Evolutionary conservation across 2,329 filamentous ascomycete species (phyloP).

Genomic region (Exophiala aquamarina): DNA sequence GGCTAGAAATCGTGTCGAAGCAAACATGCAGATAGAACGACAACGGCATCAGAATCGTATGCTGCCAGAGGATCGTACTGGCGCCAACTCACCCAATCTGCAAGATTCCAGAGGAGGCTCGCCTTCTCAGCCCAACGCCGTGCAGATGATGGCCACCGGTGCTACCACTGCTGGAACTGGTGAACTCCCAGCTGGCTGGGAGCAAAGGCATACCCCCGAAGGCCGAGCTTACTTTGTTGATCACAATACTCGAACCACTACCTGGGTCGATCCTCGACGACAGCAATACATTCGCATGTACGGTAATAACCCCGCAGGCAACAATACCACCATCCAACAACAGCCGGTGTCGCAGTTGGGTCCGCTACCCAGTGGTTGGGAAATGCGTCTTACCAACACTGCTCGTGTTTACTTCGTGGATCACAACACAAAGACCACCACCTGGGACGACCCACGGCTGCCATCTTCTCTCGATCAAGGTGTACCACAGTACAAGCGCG

Average conservation of each 20-base stretch:
- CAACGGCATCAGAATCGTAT: conserved; percentile 93
- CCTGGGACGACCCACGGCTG: conserved; percentile 94
- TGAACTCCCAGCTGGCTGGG: conserved; percentile 93
- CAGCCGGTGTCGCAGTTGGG: conserved; percentile 97
- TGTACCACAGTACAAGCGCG: conserved; percentile 98
- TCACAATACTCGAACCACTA: conserved; percentile 96
- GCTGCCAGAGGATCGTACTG: conserved; percentile 91
- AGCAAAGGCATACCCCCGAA: conserved; percentile 93
- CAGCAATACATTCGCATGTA: conserved; percentile 99
- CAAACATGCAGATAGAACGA: conserved; percentile 88
- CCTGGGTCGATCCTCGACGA: conserved; percentile 94
- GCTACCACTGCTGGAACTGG: conserved; percentile 89
- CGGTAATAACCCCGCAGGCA: conserved; percentile 68
- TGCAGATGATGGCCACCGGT: conserved; percentile 91
- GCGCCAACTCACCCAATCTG: conserved; percentile 83
- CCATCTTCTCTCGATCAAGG: conserved; percentile 97
- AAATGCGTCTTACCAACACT: conserved; percentile 98
- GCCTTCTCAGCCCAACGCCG: conserved; percentile 48
- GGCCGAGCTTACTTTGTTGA: conserved; percentile 96
- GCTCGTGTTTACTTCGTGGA: conserved; percentile 98
- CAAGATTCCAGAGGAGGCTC: conserved; percentile 48
- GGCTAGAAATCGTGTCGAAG: conserved; percentile 76
- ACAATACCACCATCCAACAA: conserved; percentile 84
- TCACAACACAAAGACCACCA: conserved; percentile 99
- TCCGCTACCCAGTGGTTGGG: conserved; percentile 94